Evolutionary conservation across 805 yeast genomes (phyloP), one percentile per base, ranked within the genome.

Genomic region (Candida nonsorbophila): DNA sequence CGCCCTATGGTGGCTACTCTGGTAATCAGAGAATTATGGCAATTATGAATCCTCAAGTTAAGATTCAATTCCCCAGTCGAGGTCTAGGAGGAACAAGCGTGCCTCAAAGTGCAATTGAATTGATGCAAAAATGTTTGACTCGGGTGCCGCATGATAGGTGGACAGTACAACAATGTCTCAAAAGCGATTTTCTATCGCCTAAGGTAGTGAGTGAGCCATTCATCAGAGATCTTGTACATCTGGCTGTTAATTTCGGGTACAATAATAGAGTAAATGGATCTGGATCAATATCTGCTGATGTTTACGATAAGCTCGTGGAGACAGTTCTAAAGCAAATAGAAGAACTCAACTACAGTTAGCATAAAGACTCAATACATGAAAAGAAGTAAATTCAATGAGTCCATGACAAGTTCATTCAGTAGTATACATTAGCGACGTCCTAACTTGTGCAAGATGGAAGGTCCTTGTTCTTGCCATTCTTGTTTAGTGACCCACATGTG

Each of bases 391-490:
- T 19, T 19, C 20, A 8, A 8, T 10, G 20, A 19, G 20, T 8
- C 20, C 8, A 19, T 8, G 20, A 10, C 20, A 8, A 19, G 10
- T 8, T 17, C 27, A 30, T 13, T 26, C 37, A 65, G 87, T 21
- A 11, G 14, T 7, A 23, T 23, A 12, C 16, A 7, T 21, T 25
- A 30, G 24, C 35, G 30, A 61, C 97, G 77, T 6, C 97, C 98
- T 47, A 92, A 77, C 61, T 92, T 92, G 39, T 68, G 70, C 58
- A 92, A 74, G 8, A 85, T 75, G 20, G 88, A 72, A 24, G 95
- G 75, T 18, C 98, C 98, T 51, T 83, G 86, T 66, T 92, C 98
- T 55, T 86, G 92, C 97, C 97, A 92, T 62, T 92, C 98, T 54
- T 83, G 86, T 55, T 84, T 88, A 30, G 85, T 69, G 44, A 92